Evolutionary conservation across 2,329 filamentous ascomycete species (phyloP), one percentile per base, ranked within the genome.

Genomic region (Ceratocystiopsis brevicomis): DNA sequence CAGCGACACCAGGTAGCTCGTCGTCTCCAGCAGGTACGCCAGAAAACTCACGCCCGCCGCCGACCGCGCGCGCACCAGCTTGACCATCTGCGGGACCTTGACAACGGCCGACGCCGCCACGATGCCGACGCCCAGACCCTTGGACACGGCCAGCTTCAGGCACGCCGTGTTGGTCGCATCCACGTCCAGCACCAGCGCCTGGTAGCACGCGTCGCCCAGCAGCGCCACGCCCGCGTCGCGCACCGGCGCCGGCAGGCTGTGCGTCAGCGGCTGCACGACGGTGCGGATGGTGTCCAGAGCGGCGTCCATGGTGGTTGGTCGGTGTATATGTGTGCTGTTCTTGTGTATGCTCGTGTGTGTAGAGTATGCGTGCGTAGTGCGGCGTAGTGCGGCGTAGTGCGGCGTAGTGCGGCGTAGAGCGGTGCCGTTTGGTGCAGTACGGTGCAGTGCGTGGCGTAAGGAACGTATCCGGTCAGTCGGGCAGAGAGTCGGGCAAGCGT

Each of bases 1-100:
- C 51, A 98, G 73, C 6, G 78, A 81, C 61, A 95, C 92, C 54
- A 95, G 70, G 63, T 92, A 88, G 46, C 80, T 76, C 44, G 74
- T 70, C 10, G 86, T 95, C 67, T 98, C 90, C 58, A 98, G 83
- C 33, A 90, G 69, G 66, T 95, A 96, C 32, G 83, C 81, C 38
- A 93, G 71, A 64, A 96, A 93, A 40, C 78, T 85, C 48, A 98
- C 73, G 53, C 90, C 90, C 38, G 76, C 73, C 25, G 86, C 77
- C 41, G 85, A 94, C 54, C 77, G 73, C 40, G 84, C 86, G 56
- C 70, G 69, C 55, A 90, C 63, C 42, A 98, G 77, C 68, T 98
- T 98, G 60, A 95, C 61, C 57, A 98, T 88, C 67, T 98, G 90
- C 0, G 90, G 90, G 21, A 98, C 77, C 66, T 98, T 98, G 67